Base-by-base conservation (phyloP, 202 grass and related monocot genomes). In the Carex arenaria region DNA sequence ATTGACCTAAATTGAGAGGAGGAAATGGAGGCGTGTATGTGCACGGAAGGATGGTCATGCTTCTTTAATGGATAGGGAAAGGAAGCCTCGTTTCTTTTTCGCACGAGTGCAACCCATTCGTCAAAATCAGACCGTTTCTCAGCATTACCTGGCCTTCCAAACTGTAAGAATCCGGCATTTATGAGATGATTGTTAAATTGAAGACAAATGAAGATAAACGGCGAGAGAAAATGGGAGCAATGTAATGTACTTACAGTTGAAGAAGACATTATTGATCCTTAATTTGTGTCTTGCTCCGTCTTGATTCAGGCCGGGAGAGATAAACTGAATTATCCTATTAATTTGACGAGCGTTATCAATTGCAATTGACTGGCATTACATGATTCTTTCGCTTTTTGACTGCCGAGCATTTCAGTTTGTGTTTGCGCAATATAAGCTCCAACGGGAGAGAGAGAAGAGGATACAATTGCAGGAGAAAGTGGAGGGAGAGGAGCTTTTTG, bases 91-190 rank as follows among this genome's bases (percentile, higher is more conserved):
- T 64, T 90, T 75, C 80, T 86, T 61, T 90, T 91, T 55, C 84
- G 88, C 79, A 90, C 55, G 61, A 75, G 84, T 59, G 88, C 82
- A 67, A 78, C 18, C 92, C 95, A 93, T 82, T 97, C 92, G 80
- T 89, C 92, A 65, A 91, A 91, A 14, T 84, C 55, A 40, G 38
- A 40, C 5, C 38, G 38, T 40, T 40, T 40, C 38, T 40, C 38
- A 7, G 42, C n/a, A 64, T 49, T 19, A 26, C 5, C 15, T 54
- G 10, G 32, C 19, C 28, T 64, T 85, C 15, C 69, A 31, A 86
- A 32, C 80, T 86, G 72, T 75, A 40, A 6, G 38, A 6, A 40
- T 40, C 5, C 38, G 38, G 38, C 38, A 40, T 40, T 40, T 40
- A 53, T 53, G 78, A 80, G 67, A 64, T 78, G 51, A 82, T 77